Percentiles rank a stretch among this genome's conserved stretches.
phyloP scores from a whole-genome alignment of 495 filamentous ascomycete genomes.

The Pseudotulostoma volvatum region DNA sequence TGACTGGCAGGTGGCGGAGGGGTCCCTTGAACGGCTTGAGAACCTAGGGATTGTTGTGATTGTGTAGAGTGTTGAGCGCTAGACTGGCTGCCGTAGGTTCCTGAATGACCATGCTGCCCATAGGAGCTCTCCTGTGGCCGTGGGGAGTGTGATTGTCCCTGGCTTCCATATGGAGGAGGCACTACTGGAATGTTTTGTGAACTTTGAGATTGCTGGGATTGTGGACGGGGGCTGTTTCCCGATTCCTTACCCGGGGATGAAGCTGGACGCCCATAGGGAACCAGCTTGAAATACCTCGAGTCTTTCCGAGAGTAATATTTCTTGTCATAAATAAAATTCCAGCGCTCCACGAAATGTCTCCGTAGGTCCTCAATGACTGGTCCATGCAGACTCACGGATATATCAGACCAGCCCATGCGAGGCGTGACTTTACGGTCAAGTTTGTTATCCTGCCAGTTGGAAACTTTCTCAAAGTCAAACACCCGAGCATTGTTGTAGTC shows the following conservation, averaged over 20 bases:
- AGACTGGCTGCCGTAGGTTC: not conserved
- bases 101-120: not conserved
- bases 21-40: no score
- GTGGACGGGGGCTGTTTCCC: no score
- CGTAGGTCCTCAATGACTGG: constrained; percentile 63
- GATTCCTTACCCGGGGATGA: constrained; percentile 9
- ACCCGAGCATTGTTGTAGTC: constrained; percentile 89
- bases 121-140: constrained; percentile 4
- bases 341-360: constrained; percentile 69
- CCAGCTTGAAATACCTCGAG: constrained; percentile 41
- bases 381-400: constrained; percentile 67
- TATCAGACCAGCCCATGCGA: constrained; percentile 90
- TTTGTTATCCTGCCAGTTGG: constrained; percentile 74
- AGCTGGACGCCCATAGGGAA: constrained; percentile 19
- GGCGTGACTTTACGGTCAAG: constrained; percentile 63
- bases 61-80: constrained; percentile 1
- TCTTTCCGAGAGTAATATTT: constrained; percentile 61
- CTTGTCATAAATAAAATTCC: constrained; percentile 80
- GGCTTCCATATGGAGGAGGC: no score
- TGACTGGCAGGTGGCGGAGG: no score
- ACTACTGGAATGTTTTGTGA: no score
- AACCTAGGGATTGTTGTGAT: no score
- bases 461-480: constrained; percentile 74
- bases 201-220: constrained; percentile 2
- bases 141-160: constrained; percentile 5